Conservation (phyloP, 306 rosid species). For the Cajanus cajan region DNA sequence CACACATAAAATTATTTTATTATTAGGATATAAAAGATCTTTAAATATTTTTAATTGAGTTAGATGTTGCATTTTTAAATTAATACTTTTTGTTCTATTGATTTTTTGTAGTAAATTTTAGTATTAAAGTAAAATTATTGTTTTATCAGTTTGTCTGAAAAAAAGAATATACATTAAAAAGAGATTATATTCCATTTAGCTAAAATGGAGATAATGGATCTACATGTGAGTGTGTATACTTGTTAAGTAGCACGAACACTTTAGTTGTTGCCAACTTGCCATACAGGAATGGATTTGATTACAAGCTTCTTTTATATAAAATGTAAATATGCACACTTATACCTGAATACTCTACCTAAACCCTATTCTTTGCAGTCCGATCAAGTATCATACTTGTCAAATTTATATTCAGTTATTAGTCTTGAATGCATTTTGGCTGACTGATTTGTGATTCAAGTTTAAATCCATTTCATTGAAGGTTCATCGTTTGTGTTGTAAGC, state of each 20-base stretch:
- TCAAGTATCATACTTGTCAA: not conserved
- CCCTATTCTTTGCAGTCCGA: not conserved
- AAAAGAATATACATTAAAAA: not conserved
- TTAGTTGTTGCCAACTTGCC: not conserved
- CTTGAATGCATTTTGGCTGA: conserved; percentile 1
- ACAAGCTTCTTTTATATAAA: not conserved
- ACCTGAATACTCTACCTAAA: not conserved
- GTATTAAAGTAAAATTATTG: not conserved
- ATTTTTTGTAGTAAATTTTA: not conserved
- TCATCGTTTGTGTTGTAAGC: conserved; percentile 2
- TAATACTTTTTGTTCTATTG: not conserved
- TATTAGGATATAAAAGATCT: not conserved
- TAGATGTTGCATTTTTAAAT: not conserved
- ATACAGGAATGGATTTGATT: not conserved
- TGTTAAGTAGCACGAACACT: not conserved
- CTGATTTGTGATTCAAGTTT: conserved; percentile 13
- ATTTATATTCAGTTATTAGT: not conserved
- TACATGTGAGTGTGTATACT: not conserved
- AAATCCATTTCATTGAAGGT: conserved; percentile 1
- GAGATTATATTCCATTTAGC: not conserved
- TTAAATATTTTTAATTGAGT: not conserved
- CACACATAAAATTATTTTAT: not conserved
- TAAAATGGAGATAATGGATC: not conserved
- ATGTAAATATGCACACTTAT: not conserved
- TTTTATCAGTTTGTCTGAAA: not conserved